phyloP scores from a whole-genome alignment of 345 rosid genomes.

The Moricandia arvensis region DNA sequence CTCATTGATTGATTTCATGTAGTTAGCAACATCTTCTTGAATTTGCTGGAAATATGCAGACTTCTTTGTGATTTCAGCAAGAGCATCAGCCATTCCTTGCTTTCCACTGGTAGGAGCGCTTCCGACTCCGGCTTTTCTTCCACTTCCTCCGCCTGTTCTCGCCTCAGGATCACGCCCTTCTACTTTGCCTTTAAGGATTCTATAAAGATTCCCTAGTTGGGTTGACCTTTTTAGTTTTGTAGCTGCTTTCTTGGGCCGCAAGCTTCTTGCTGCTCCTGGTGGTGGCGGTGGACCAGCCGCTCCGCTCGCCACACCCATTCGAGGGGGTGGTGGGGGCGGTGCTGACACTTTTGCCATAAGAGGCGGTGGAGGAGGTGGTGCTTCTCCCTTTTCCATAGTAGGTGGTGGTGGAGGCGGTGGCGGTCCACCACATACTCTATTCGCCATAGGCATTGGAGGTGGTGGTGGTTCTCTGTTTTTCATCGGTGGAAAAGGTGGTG shows the following conservation, averaged over 20 bases:
- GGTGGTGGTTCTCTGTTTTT: slow-evolving; percentile 3
- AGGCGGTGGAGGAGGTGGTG: slow-evolving; percentile 48
- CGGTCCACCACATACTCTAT: too few species aligned
- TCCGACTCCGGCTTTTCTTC: slow-evolving; percentile 38
- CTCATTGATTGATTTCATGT: slow-evolving; percentile 54
- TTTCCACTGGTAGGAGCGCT: slow-evolving; percentile 46
- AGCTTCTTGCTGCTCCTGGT: slow-evolving; percentile 52
- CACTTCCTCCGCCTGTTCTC: slow-evolving; percentile 39
- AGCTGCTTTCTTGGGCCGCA: slow-evolving; percentile 65
- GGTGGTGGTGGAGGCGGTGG: slow-evolving; percentile 33
- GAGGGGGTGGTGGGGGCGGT: slow-evolving; percentile 62
- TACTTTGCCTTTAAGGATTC: slow-evolving; percentile 71
- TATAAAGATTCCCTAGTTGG: slow-evolving; percentile 67
- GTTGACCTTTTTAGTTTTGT: slow-evolving; percentile 83
- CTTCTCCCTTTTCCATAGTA: slow-evolving; percentile 15
- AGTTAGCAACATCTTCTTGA: slow-evolving; percentile 72
- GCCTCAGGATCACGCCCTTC: slow-evolving; percentile 57
- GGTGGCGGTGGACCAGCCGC: slow-evolving; percentile 65
- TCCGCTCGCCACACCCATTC: slow-evolving; percentile 40
- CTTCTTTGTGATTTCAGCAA: slow-evolving; percentile 92
- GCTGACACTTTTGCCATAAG: slow-evolving; percentile 41
- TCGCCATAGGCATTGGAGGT: neutral
- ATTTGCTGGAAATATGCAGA: slow-evolving; percentile 89
- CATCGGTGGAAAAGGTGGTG: slow-evolving; percentile 24
- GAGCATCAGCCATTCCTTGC: slow-evolving; percentile 98